phyloP scores from a whole-genome alignment of 306 rosid genomes.

The Acacia acuminata region DNA sequence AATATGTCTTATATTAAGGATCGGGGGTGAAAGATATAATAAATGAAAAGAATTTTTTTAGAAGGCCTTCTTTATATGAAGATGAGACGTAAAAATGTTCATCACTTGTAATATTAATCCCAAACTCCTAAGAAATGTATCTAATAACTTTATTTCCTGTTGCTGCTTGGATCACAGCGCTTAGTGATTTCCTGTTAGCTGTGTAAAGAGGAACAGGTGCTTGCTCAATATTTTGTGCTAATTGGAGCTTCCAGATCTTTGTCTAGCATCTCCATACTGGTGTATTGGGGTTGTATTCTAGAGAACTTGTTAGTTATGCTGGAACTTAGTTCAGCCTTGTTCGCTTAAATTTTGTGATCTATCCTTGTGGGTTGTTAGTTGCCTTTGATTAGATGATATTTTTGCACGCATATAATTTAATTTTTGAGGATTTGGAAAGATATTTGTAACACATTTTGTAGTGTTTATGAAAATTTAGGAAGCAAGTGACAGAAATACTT shows the following conservation, averaged over 20 bases:
- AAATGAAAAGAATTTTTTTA: background rate
- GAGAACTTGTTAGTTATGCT: background rate
- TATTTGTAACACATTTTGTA: background rate
- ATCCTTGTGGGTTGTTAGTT: background rate
- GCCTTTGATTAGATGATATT: background rate
- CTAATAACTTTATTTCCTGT: background rate
- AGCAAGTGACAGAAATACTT: background rate
- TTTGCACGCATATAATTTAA: background rate
- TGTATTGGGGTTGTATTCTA: conserved; percentile 2
- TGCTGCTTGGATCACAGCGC: background rate
- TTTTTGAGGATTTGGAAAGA: background rate
- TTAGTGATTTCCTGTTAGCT: conserved; percentile 7
- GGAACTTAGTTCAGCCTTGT: conserved; percentile 1
- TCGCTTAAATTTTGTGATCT: conserved; percentile 5
- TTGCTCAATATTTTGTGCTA: background rate
- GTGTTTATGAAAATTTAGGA: background rate
- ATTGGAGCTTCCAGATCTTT: conserved; percentile 9
- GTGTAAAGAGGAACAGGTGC: conserved; percentile 15
- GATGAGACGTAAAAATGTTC: no score
- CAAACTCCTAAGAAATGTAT: conserved; percentile 25
- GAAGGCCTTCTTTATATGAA: background rate
- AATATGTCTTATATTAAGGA: no score
- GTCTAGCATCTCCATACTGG: conserved; percentile 4
- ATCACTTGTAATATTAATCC: background rate
- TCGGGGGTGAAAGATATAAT: background rate